Evolutionary conservation across 169 alveolate genomes (phyloP).

Genomic region (Eimeria maxima): DNA sequence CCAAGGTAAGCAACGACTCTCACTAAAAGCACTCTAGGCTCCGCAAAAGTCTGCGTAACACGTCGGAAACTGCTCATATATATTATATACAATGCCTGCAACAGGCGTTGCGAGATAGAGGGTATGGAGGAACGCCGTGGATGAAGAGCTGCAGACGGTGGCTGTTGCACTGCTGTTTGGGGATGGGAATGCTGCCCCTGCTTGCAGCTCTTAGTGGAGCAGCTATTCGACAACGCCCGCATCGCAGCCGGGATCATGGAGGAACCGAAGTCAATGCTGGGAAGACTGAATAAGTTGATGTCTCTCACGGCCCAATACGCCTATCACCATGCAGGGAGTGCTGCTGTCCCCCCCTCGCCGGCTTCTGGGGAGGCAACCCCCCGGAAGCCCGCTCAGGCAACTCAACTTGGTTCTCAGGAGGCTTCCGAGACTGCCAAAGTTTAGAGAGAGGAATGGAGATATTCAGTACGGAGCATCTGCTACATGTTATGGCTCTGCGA

Average conservation of each 20-base stretch:
- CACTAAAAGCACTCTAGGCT: too few relatives aligned
- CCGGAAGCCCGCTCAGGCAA: too few relatives aligned
- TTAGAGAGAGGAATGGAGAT: not conserved
- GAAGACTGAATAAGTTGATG: slow-evolving; percentile 90
- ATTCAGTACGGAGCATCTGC: not conserved
- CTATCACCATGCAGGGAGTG: slow-evolving; percentile 85
- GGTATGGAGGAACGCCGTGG: not conserved
- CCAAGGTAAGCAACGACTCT: slow-evolving; percentile 84
- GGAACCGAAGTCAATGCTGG: slow-evolving; percentile 94
- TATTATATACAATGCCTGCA: too few relatives aligned
- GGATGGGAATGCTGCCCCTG: not conserved
- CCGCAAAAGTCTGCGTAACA: too few relatives aligned
- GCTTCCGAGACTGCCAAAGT: slow-evolving; percentile 19
- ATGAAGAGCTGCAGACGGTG: not conserved
- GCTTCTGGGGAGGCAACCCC: not conserved
- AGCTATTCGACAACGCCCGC: slow-evolving; percentile 94
- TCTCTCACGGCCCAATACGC: slow-evolving; percentile 90
- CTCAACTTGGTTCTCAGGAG: not conserved
- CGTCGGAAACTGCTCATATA: too few relatives aligned
- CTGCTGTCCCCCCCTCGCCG: slow-evolving; percentile 26
- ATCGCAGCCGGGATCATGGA: slow-evolving; percentile 96
- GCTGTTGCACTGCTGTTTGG: not conserved
- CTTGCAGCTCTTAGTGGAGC: slow-evolving; percentile 84
- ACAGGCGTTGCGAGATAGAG: too few relatives aligned
- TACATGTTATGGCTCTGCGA: too few relatives aligned